Percentiles rank a stretch among this genome's conserved stretches.
Conservation (phyloP, 805 yeast species). For the Monosporozyma unispora region DNA sequence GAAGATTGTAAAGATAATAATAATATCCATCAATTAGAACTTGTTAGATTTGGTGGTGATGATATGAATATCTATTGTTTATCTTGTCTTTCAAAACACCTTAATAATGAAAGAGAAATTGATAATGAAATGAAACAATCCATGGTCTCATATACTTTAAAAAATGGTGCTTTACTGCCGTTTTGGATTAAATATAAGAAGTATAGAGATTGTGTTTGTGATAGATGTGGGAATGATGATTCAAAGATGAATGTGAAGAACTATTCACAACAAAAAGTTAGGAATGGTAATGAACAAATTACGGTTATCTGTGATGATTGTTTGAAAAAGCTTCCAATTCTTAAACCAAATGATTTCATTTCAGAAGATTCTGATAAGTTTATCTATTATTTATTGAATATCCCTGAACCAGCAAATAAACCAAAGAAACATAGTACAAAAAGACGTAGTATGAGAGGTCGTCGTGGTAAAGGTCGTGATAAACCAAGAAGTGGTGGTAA, state of each 20-base stretch:
- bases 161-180: conserved; percentile 47
- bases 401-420: conserved; percentile 31
- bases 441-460: conserved; percentile 6
- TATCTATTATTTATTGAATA: conserved; percentile 39
- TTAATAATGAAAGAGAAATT: conserved; percentile 1
- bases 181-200: conserved; percentile 39
- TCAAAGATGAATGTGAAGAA: conserved; percentile 32
- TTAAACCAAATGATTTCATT: conserved; percentile 21
- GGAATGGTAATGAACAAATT: neutral
- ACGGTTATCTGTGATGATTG: conserved; percentile 39
- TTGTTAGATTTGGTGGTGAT: conserved; percentile 45
- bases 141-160: conserved; percentile 38
- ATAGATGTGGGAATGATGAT: conserved; percentile 35
- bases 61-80: conserved; percentile 45
- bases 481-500: conserved; percentile 20
- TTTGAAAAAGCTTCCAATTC: conserved; percentile 19
- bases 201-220: conserved; percentile 44
- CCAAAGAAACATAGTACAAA: neutral
- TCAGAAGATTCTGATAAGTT: conserved; percentile 42
- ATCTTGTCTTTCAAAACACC: conserved; percentile 35
- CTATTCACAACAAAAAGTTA: conserved; percentile 7
- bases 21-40: conserved; percentile 44
- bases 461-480: neutral
- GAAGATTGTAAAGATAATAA: conserved; percentile 44
- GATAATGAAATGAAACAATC: conserved; percentile 32